Conservation (phyloP, 1,284 basidiomycete species). For the Cutaneotrichosporon sp. region DNA sequence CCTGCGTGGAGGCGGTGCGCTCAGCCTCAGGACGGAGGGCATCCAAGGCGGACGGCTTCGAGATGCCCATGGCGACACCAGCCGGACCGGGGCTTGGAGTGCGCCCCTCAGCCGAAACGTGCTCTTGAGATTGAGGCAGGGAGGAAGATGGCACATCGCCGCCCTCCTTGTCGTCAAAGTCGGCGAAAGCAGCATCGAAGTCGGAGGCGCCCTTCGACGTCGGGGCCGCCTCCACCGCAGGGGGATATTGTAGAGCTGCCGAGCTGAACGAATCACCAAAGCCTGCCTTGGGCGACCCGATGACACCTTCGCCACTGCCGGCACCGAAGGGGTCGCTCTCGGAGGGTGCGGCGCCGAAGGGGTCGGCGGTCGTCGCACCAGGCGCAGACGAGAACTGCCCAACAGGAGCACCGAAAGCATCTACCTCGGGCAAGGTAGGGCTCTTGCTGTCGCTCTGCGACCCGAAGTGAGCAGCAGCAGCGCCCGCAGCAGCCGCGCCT, state of each 20-base stretch:
- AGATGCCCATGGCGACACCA: not conserved
- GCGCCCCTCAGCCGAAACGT: not conserved
- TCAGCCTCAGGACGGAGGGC: constrained; percentile 31
- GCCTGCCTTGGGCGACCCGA: constrained; percentile 10
- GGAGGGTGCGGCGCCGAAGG: not conserved
- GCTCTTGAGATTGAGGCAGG: too few relatives aligned
- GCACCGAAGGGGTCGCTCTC: not conserved
- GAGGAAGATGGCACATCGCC: not conserved
- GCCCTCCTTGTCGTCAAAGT: constrained; percentile 61
- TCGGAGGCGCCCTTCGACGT: constrained; percentile 43
- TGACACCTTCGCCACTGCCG: not conserved
- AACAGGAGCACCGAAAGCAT: constrained; percentile 5
- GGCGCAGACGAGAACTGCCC: not conserved
- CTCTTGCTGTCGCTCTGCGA: not conserved
- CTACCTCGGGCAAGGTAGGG: not conserved
- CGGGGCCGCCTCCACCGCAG: not conserved
- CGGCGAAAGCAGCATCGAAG: constrained; percentile 55
- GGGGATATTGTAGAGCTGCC: too few relatives aligned
- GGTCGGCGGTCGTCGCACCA: not conserved
- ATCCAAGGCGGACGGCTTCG: not conserved
- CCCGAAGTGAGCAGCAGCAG: constrained; percentile 2
- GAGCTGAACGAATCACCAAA: constrained; percentile 35
- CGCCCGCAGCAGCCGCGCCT: constrained; percentile 10
- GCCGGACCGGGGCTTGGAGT: not conserved
- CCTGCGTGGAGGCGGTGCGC: constrained; percentile 43